Evolutionary conservation across 1,284 basidiomycete species (phyloP), one percentile per base, ranked within the genome.

Genomic region (Pterula multifida): DNA sequence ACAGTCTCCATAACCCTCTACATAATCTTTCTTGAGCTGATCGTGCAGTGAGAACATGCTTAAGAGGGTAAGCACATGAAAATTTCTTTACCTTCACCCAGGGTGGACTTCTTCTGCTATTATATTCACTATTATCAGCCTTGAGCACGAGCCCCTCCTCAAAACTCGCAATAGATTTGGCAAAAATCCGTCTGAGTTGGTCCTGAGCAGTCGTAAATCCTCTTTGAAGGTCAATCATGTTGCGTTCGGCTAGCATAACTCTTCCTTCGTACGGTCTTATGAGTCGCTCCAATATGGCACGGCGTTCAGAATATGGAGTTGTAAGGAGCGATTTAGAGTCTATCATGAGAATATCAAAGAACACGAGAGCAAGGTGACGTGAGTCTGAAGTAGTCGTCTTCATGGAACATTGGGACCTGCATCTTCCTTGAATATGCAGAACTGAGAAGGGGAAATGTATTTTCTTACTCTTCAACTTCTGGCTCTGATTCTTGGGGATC

Each of bases 71-170:
- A 61, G 54, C 72, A 68, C 45, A n/a, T n/a, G n/a, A 32, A 32
- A 15, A 32, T 32, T 6, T 32, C 28, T 32, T n/a, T 6, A 91
- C 73, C 69, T 93, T 92, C 45, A 90, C 79, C 88, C 89, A 92
- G 17, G 78, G 81, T 48, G 69, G 63, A 11, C 62, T 64, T 56
- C 63, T 68, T 55, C 83, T 80, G 51, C 81, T 79, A 19, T 17
- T 22, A 19, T 42, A 42, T 9, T 42, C 9, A 9, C 39, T 22
- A 17, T 42, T 17, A 6, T 75, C 75, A 0, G 81, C 79, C 61
- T 95, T 95, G 50, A 95, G 67, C 3, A 95, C 80, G 0, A 91
- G 62, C 0, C 91, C 81, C 59, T 83, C 81, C 56, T 80, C 65
- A 46, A 71, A 66, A 39, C 70, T 63, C 1, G 73, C 72, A 44